These are phyloP conservation scores for Rubus idaeus DNA, from an alignment of 306 rosid species.

Conservation along the genomic window DNA sequence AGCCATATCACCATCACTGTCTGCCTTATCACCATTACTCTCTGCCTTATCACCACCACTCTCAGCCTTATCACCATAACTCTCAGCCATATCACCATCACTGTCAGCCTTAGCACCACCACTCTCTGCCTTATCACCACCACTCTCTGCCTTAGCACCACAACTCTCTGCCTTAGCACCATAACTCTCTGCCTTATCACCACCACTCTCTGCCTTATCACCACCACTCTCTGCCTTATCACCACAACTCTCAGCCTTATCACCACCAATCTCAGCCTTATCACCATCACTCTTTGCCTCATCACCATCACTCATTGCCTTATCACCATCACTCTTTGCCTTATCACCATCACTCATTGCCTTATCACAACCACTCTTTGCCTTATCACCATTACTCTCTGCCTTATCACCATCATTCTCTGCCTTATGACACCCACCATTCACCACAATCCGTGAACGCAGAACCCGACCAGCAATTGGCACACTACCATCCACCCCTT, in stretches of 20 bases:
- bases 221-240: conserved; percentile 33
- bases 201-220: neutral
- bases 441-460: conserved; percentile 43
- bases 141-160: conserved; percentile 31
- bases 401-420: conserved; percentile 23
- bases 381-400: neutral
- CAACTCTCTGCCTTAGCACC: neutral
- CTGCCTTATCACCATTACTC: neutral
- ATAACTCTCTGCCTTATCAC: neutral
- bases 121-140: conserved; percentile 26
- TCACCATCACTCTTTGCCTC: neutral
- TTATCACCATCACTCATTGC: conserved; percentile 19
- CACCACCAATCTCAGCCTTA: neutral
- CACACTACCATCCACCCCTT: conserved; percentile 24
- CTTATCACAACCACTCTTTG: neutral
- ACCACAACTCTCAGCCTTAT: neutral
- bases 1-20: neutral
- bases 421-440: conserved; percentile 29
- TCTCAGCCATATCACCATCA: neutral
- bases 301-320: conserved; percentile 14
- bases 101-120: neutral
- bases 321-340: conserved; percentile 28
- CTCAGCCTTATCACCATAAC: neutral
- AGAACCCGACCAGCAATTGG: conserved; percentile 48
- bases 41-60: neutral